A percentile compares a stretch with the other conserved stretches of the same genome.
Evolutionary conservation across 2,329 filamentous ascomycete genomes (phyloP).

Genomic region (Ophiosphaerella korrae): DNA sequence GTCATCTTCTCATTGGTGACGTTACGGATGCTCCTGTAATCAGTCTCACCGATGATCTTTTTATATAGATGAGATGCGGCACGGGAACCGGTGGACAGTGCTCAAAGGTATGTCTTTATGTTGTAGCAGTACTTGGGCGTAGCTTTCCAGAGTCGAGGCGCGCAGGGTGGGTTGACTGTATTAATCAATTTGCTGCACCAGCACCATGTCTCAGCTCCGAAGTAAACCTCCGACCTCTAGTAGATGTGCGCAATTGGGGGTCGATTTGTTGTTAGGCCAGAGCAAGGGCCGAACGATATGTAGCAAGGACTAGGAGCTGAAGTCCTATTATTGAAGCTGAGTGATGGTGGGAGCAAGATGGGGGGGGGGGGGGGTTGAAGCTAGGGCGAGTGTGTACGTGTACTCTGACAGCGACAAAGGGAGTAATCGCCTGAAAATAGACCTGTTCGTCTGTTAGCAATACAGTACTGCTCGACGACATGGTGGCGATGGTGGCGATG

Average conservation of each 20-base stretch:
- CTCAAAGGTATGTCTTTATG: no score
- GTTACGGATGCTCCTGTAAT: background rate
- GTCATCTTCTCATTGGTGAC: background rate
- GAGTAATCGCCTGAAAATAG: background rate
- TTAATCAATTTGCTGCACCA: background rate
- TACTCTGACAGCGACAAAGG: background rate
- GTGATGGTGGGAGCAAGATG: background rate
- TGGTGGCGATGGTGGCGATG: no score
- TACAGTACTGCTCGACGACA: background rate
- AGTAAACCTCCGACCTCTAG: background rate
- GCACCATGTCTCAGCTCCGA: background rate
- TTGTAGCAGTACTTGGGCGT: no score
- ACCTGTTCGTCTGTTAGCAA: background rate
- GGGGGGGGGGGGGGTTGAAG: background rate
- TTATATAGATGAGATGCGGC: background rate
- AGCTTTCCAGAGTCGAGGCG: no score
- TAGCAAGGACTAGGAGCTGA: no score
- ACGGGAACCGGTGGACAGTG: background rate
- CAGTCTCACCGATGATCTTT: background rate
- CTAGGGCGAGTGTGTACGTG: no score
- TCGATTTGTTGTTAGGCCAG: background rate
- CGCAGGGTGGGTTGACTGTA: background rate
- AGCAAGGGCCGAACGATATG: background rate
- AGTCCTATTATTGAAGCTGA: no score
- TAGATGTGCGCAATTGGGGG: background rate